phyloP scores from a whole-genome alignment of 441 rosid genomes.

The Populus hybrid region DNA sequence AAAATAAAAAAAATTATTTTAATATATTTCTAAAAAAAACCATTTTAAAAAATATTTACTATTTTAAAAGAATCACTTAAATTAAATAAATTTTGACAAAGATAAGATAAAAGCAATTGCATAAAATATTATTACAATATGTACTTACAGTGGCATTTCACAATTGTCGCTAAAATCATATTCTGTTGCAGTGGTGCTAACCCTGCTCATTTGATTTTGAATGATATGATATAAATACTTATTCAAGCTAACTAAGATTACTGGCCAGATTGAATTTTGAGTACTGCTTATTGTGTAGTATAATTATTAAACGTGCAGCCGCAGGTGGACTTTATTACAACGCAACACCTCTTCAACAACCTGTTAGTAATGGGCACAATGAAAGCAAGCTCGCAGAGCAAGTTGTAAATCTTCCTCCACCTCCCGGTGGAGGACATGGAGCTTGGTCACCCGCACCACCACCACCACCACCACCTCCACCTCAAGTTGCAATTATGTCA shows the following conservation, averaged over 20 bases:
- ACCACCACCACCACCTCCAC: conserved; percentile 1
- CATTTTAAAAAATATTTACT: no score
- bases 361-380: conserved; percentile 15
- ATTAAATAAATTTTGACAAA: no score
- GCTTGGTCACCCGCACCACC: conserved; percentile 20
- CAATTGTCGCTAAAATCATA: not conserved
- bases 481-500: conserved; percentile 14
- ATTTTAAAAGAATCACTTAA: no score
- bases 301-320: conserved; percentile 12
- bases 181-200: no score
- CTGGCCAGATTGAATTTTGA: not conserved
- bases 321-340: conserved; percentile 34
- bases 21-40: no score
- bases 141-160: not conserved
- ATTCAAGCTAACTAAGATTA: not conserved
- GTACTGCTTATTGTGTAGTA: not conserved
- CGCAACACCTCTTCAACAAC: conserved; percentile 20
- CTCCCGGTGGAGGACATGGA: conserved; percentile 32
- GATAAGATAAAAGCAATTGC: no score
- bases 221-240: no score
- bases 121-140: no score
- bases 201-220: not conserved
- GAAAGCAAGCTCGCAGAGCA: conserved; percentile 22
- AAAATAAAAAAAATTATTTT: no score
- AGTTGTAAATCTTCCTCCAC: conserved; percentile 28